Conservation (phyloP, 2,329 filamentous ascomycete genomes). For the Cladosporium austrohemisphaericum region DNA sequence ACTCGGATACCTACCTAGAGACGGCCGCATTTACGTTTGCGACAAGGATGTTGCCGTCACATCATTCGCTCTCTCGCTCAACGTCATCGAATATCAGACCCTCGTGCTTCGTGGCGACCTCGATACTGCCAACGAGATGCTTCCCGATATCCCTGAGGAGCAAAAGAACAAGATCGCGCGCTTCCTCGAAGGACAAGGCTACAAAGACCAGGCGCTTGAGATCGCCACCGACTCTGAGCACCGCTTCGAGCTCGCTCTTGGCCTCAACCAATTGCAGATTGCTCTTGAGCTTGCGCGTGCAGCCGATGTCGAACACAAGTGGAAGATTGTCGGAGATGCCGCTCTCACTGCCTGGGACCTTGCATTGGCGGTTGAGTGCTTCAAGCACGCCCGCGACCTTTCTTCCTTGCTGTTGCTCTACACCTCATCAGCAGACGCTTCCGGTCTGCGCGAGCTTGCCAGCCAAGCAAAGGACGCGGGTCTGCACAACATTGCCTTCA, state of each 20-base stretch:
- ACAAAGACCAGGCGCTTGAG: slow-evolving; percentile 91
- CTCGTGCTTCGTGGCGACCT: slow-evolving; percentile 90
- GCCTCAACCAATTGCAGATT: slow-evolving; percentile 77
- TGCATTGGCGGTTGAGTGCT: slow-evolving; percentile 84
- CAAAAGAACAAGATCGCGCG: slow-evolving; percentile 98
- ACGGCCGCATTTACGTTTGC: slow-evolving; percentile 89
- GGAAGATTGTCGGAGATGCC: slow-evolving; percentile 94
- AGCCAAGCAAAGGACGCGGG: slow-evolving; percentile 70
- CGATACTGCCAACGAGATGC: slow-evolving; percentile 81
- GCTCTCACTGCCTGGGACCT: slow-evolving; percentile 85
- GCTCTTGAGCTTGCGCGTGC: slow-evolving; percentile 78
- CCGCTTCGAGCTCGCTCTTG: slow-evolving; percentile 87
- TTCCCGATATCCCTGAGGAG: slow-evolving; percentile 79
- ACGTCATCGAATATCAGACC: slow-evolving; percentile 95
- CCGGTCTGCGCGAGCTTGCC: slow-evolving; percentile 69
- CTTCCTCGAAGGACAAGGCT: slow-evolving; percentile 94
- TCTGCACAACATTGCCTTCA: slow-evolving; percentile 90
- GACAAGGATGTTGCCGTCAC: slow-evolving; percentile 94
- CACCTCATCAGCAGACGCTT: slow-evolving; percentile 75
- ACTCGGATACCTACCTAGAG: slow-evolving; percentile 88
- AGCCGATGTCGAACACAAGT: slow-evolving; percentile 91
- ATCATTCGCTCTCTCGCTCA: slow-evolving; percentile 84
- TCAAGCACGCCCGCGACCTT: slow-evolving; percentile 82
- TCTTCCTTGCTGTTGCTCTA: slow-evolving; percentile 85
- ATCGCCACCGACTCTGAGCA: slow-evolving; percentile 94